Evolutionary conservation across 106 monocot genomes (phyloP), one percentile per base, ranked within the genome.

Genomic region (Dendrobium nobile): DNA sequence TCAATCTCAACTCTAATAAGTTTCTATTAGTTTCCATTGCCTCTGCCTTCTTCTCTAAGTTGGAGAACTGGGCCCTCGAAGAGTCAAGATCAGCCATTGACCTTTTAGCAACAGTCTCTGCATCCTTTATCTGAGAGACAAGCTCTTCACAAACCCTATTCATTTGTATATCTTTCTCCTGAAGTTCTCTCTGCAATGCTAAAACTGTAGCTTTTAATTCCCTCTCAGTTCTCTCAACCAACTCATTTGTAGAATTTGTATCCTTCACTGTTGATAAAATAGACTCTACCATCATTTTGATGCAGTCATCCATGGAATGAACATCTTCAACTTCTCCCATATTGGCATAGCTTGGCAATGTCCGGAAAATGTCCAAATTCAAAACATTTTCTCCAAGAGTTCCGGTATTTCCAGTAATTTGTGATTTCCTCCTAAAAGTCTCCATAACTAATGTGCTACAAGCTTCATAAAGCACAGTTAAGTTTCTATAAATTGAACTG

Each of bases 121-220:
- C 89, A 74, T 90, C 94, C 80, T 78, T 89, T 75, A 97, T 89
- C 82, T 97, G 96, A 79, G 92, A 90, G 22, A 87, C 86, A 84
- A 97, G 87, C 79, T 97, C 94, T 67, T 78, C 76, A 77, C 82
- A 83, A 28, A 88, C 84, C 80, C 56, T 89, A 77, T 86, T 92
- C 55, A 82, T 89, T 64, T 92, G 86, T n/a, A 88, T 81, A 82
- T 95, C 91, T 77, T 91, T 98, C 64, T 95, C 95, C 43, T 90
- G 88, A 59, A 89, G 83, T 79, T 95, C 90, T 67, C 88, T 85
- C 77, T 95, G 92, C 84, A 99, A 93, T 11, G 93, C 79, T 54
- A 79, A 74, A 75, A 92, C 80, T 8, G 77, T 84, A 6, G 81
- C 75, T 81, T 90, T 93, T 67, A 92, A 77, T 80, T 94, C 87